These are phyloP conservation scores for Ustilago tritici DNA, from an alignment of 1,284 basidiomycete genomes.

Conservation along the genomic window DNA sequence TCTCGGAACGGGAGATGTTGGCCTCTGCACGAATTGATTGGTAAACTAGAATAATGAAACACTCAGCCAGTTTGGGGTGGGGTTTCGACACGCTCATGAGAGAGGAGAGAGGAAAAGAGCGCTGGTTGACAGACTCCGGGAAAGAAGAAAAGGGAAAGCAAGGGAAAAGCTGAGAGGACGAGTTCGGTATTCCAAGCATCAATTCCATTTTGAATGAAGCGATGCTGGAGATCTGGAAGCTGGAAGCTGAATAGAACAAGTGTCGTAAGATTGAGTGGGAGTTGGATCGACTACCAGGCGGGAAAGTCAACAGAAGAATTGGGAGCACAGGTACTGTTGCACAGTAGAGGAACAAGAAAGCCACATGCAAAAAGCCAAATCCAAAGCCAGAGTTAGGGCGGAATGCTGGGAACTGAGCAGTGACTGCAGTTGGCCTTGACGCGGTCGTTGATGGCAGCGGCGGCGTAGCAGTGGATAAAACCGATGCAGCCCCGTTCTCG, in stretches of 20 bases:
- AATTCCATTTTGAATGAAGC: neutral
- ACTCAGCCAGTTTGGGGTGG: neutral
- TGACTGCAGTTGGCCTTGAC: neutral
- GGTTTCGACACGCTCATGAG: neutral
- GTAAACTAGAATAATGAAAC: neutral
- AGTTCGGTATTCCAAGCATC: neutral
- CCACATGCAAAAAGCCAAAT: neutral
- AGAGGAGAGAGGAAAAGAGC: neutral
- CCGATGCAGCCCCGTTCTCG: no score
- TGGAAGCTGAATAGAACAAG: neutral
- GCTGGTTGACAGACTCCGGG: neutral
- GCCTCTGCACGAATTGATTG: neutral
- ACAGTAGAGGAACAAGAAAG: neutral
- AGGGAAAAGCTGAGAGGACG: neutral
- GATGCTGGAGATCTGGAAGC: neutral
- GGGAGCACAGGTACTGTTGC: no score
- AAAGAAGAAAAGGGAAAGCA: neutral
- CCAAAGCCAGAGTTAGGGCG: neutral
- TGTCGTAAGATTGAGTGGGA: neutral
- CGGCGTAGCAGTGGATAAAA: neutral
- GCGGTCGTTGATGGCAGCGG: neutral
- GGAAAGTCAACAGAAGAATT: neutral
- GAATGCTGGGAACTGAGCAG: neutral
- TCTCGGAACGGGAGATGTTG: slow-evolving; percentile 8
- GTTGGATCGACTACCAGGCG: neutral